Base-by-base conservation (phyloP, 1,139 yeast species). In the Candida sanyaensis region DNA sequence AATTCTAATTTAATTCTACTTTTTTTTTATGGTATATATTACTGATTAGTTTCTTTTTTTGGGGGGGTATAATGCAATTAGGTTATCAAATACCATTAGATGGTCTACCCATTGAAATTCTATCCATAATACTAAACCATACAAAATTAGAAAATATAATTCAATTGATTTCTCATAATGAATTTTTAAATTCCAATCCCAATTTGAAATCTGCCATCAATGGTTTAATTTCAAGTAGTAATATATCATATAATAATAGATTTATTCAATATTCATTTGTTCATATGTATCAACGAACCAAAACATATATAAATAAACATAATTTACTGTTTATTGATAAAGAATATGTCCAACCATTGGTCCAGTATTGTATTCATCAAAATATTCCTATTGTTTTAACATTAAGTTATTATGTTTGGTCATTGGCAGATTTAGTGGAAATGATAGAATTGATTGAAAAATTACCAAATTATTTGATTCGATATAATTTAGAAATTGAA, bases 391-490 rank as follows among this genome's bases (percentile, higher is more conserved):
- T 40, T 4, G 41, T 40, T 21, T 42, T 65, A 2, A 60, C 65
- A 11, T 31, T 65, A 10, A 55, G 62, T 34, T 64, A 52, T 48
- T 58, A 59, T 45, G 47, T 64, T 6, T 61, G 64, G 64, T 55
- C 58, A 28, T 33, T 63, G 5, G 41, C 51, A 10, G 64, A 62
- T 43, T 42, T 62, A 6, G 41, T 48, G 9, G 58, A 59, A 26
- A 55, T 60, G 32, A 33, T 53, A 11, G 45, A 41, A 11, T 27
- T 59, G 29, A 24, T 57, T 4, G 28, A 33, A 26, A 42, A 37
- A 24, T 32, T 49, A 29, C 40, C 40, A 40, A 12, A 39, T 38
- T 24, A 38, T 41, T 13, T 28, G 23, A 13, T 50, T 13, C 42
- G 47, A 6, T 60, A 53, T 42, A 45, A 62, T 46, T 42, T 64